Conservation (phyloP, 78 protist genomes). For the Trichosphaerium sp. region DNA sequence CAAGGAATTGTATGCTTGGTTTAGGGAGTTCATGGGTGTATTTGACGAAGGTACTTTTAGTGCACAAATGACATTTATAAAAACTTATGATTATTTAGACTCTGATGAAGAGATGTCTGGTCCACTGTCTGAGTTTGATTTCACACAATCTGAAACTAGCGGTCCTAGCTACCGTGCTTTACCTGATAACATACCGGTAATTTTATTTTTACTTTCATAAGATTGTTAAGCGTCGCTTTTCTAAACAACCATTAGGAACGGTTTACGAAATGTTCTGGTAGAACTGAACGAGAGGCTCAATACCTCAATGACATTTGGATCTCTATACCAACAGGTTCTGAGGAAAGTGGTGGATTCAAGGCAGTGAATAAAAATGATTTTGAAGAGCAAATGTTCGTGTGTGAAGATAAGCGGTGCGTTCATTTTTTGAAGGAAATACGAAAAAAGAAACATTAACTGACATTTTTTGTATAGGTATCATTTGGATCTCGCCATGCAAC, state of each 20-base stretch:
- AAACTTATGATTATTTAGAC: too few species aligned
- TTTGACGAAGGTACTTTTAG: too few species aligned
- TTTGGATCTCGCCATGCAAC: constrained; percentile 70
- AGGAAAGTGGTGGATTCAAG: constrained; percentile 47
- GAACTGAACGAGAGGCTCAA: constrained; percentile 20
- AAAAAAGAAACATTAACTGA: too few species aligned
- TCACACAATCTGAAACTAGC: constrained; percentile 24
- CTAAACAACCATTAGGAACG: background rate
- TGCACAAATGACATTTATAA: too few species aligned
- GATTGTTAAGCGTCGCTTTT: background rate
- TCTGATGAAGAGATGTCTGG: too few species aligned
- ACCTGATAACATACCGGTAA: constrained; percentile 18
- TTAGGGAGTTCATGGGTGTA: constrained; percentile 47
- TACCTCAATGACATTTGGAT: constrained; percentile 78
- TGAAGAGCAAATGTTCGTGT: constrained; percentile 63
- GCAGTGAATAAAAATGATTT: constrained; percentile 39
- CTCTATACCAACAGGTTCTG: constrained; percentile 62
- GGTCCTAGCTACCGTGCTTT: constrained; percentile 65
- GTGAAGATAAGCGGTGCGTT: constrained; percentile 83
- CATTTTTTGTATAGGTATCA: constrained; percentile 27
- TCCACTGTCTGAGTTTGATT: constrained; percentile 49
- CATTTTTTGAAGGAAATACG: too few species aligned
- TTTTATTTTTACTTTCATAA: background rate
- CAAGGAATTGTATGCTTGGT: constrained; percentile 43
- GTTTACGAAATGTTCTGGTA: constrained; percentile 2